Base-by-base conservation (phyloP, 2,329 filamentous ascomycete genomes). In the Cordyceps militaris region DNA sequence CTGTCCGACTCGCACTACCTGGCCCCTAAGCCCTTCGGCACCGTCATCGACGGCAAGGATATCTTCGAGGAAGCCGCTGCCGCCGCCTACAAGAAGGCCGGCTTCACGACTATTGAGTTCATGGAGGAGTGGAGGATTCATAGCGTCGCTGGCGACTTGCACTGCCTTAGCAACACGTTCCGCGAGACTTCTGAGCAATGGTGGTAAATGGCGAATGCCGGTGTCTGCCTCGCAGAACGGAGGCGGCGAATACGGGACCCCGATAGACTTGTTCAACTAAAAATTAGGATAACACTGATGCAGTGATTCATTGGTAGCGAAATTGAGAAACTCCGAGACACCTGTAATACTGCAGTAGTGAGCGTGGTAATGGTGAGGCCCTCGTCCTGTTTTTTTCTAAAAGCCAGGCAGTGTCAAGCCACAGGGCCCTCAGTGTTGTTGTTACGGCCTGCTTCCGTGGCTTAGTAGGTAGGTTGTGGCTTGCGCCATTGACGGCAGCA, bases 41-140 rank as follows among this genome's bases (percentile, higher is more conserved):
- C 69, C 56, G 2, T 49, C 2, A 40, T 68, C 4, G 49, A 66
- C 7, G 64, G 63, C 0, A 30, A 60, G 43, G 69, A 71, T 21
- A 60, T 69, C 1, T 28, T 71, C 0, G 61, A 60, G 3, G 48
- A 56, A 14, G 43, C 24, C 13, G 23, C 43, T 24, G 9, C 43
- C 24, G 14, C 11, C 4, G 23, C 23, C 11, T 46, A 28, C 43
- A 46, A n/a, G 14, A 28, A 46, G 23, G 24, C 24, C 7, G 43
- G 43, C 43, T 28, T 46, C 14, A n/a, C 11, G 11, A 46, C 23
- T n/a, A 14, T 46, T 14, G 24, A 26, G 4, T 46, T n/a, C 8
- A 1, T 46, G 14, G 43, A 46, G 3, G 43, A 46, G 23, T 46
- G 24, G 24, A 10, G 24, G 2, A 16, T 46, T 8, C 23, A 46